Evolutionary conservation across 164 flowering plant species (phyloP), one percentile per base, ranked within the genome.

Genomic region (Stephania yunnanensis): DNA sequence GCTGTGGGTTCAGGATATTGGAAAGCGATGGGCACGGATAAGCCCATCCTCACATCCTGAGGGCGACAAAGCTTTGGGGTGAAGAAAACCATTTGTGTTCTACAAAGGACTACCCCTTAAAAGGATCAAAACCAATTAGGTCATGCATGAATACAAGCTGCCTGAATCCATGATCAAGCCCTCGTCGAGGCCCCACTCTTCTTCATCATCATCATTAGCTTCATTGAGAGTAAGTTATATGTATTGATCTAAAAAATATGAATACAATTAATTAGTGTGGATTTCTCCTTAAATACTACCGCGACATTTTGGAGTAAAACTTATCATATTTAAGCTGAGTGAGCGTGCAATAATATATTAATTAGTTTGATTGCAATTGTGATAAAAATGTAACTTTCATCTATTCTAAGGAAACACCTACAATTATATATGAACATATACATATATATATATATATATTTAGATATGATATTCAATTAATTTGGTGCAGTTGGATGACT

Each of bases 81-180:
- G 25, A 88, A 88, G 85, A 88, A 88, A 73, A 83, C 85, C 68
- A 75, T 88, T 88, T 7, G 91, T 86, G 11, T 88, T 86, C 73
- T 87, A 86, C 69, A 53, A 55, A 5, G 89, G 89, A 8, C 79
- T 78, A 2, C 78, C 87, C 10, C 83, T 86, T 2, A 84, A 80
- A 36, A 86, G 85, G 46, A 45, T 29, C 3, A 86, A 86, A 72
- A 87, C 89, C 6, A 82, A 84, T 10, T 87, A 89, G 91, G 82
- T 86, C 77, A 88, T 88, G 91, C 81, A 77, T 7, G 90, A 88
- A 67, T 87, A 86, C 48, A 79, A 89, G 76, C 73, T 88, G 71
- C 81, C 73, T 4, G 82, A 84, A 8, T 69, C 75, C 10, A 63
- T 50, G 73, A 71, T 64, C 25, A 75, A 45, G 50, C 81, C 89